phyloP scores from a whole-genome alignment of 768 basidiomycete species.

The Tubosaeta brunneosetosa region DNA sequence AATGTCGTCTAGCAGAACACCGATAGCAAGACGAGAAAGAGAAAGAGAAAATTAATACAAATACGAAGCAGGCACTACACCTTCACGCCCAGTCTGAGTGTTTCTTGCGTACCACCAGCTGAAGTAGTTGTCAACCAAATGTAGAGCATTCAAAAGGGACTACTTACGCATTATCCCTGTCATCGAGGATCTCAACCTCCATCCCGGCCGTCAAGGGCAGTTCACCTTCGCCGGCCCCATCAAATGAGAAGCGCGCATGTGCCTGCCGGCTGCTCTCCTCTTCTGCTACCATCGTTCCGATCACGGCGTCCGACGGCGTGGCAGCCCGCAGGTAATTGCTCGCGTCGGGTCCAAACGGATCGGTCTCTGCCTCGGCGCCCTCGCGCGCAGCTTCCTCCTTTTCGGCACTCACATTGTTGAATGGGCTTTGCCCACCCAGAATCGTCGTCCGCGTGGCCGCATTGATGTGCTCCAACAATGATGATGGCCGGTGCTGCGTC shows the following conservation, averaged over 20 bases:
- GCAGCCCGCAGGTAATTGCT: slow-evolving; percentile 77
- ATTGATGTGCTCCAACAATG: slow-evolving; percentile 85
- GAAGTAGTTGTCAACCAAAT: slow-evolving; percentile 11
- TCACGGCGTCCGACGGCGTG: slow-evolving; percentile 72
- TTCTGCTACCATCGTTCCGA: slow-evolving; percentile 55
- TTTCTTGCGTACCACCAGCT: slow-evolving; percentile 97
- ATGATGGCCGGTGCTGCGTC: slow-evolving; percentile 76
- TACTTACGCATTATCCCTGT: slow-evolving; percentile 73
- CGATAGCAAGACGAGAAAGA: slow-evolving; percentile 27
- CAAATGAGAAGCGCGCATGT: slow-evolving; percentile 80
- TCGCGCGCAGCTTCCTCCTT: slow-evolving; percentile 49
- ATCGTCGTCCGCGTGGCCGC: slow-evolving; percentile 85
- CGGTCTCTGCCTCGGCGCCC: slow-evolving; percentile 30
- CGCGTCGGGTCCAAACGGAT: slow-evolving; percentile 69
- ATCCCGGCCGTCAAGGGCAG: slow-evolving; percentile 62
- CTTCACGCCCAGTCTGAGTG: slow-evolving; percentile 71
- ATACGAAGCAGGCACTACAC: slow-evolving; percentile 90
- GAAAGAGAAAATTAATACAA: slow-evolving; percentile 55
- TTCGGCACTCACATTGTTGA: slow-evolving; percentile 37
- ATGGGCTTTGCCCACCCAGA: slow-evolving; percentile 47
- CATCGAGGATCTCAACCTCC: slow-evolving; percentile 74
- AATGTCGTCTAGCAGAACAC: slow-evolving; percentile 27
- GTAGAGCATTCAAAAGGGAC: not conserved
- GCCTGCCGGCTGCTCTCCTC: slow-evolving; percentile 65
- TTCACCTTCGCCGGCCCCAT: slow-evolving; percentile 75